A percentile compares a stretch with the other conserved stretches of the same genome.
Conservation (phyloP, 2,329 filamentous ascomycete genomes). For the Knufia petricola region DNA sequence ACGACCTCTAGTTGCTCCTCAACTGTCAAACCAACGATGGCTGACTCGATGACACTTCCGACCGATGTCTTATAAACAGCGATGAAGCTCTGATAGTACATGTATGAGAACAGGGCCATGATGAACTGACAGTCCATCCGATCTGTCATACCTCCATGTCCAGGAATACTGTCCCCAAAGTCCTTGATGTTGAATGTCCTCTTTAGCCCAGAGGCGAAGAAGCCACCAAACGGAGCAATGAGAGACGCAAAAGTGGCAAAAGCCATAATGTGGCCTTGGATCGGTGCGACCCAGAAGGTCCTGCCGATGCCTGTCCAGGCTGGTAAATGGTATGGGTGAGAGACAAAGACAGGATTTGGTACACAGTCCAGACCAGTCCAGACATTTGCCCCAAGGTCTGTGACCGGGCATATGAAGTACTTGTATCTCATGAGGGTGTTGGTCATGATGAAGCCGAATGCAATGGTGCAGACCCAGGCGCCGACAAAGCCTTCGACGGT, state of each 20-base stretch:
- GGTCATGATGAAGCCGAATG: slow-evolving; percentile 73
- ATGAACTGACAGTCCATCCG: slow-evolving; percentile 99
- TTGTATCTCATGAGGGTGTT: slow-evolving; percentile 81
- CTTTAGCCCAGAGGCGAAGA: slow-evolving; percentile 96
- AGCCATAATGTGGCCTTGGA: slow-evolving; percentile 85
- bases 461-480: slow-evolving; percentile 88
- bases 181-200: slow-evolving; percentile 99
- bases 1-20: slow-evolving; percentile 83
- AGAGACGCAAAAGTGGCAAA: slow-evolving; percentile 91
- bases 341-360: slow-evolving; percentile 82
- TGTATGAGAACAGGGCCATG: slow-evolving; percentile 97
- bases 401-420: slow-evolving; percentile 97
- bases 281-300: slow-evolving; percentile 68
- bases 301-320: slow-evolving; percentile 61
- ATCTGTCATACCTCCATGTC: slow-evolving; percentile 95
- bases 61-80: slow-evolving; percentile 77
- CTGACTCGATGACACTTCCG: slow-evolving; percentile 79
- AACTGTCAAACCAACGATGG: slow-evolving; percentile 74
- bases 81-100: slow-evolving; percentile 98
- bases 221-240: slow-evolving; percentile 93
- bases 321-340: slow-evolving; percentile 64
- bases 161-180: slow-evolving; percentile 95
- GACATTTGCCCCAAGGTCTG: slow-evolving; percentile 87
- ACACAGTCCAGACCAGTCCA: slow-evolving; percentile 83
- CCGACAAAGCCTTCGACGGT: slow-evolving; percentile 95